A percentile compares a stretch with the other conserved stretches of the same genome.
Conservation (phyloP, 371 early-diverging fungal genomes). For the Cokeromyces recurvatus region DNA sequence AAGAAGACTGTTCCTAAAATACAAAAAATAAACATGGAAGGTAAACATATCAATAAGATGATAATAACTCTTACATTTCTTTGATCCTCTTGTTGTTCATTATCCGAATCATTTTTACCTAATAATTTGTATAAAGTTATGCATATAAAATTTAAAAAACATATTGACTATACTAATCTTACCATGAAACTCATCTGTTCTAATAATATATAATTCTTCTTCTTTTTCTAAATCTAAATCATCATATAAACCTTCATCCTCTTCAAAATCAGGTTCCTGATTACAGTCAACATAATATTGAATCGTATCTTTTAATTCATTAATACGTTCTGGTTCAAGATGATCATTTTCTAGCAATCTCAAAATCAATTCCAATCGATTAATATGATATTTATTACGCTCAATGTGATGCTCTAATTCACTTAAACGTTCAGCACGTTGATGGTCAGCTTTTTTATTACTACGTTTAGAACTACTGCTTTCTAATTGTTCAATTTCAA, state of each 20-base stretch:
- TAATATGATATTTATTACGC: conserved; percentile 86
- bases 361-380: conserved; percentile 83
- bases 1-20: not conserved
- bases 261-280: conserved; percentile 85
- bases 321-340: conserved; percentile 62
- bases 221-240: conserved; percentile 89
- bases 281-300: conserved; percentile 89
- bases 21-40: not conserved
- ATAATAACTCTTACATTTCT: too few species aligned
- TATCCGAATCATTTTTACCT: conserved; percentile 30
- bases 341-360: conserved; percentile 91
- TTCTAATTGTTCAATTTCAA: conserved; percentile 77
- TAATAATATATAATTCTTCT: conserved; percentile 69
- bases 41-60: too few species aligned
- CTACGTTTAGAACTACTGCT: conserved; percentile 47
- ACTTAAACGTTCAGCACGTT: conserved; percentile 64
- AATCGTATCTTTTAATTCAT: conserved; percentile 62
- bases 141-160: not conserved
- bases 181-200: conserved; percentile 48
- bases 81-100: conserved; percentile 31
- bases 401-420: conserved; percentile 73
- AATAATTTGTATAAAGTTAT: not conserved
- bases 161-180: conserved; percentile 1
- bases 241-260: conserved; percentile 91
- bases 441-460: conserved; percentile 64